These are phyloP conservation scores for Rheum nobile DNA, from an alignment of 148 eudicot species.

Conservation along the genomic window DNA sequence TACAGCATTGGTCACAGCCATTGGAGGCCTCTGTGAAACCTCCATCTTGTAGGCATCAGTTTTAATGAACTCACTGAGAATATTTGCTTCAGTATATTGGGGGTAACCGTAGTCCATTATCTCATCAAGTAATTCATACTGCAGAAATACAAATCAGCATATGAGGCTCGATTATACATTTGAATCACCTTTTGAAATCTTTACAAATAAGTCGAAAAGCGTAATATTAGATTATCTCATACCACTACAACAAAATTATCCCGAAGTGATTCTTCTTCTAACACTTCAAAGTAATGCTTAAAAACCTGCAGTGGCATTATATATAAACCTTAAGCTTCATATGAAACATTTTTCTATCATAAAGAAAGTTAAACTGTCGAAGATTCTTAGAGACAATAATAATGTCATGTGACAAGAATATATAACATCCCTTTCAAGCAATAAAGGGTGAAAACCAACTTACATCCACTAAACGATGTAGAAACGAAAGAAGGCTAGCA, in stretches of 20 bases:
- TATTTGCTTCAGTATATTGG: conserved; percentile 86
- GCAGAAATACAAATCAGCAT: conserved; percentile 12
- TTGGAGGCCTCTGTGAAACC: conserved; percentile 88
- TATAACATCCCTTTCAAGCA: neutral
- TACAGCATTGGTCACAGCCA: conserved; percentile 99
- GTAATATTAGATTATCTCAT: conserved; percentile 10
- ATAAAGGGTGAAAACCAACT: conserved; percentile 7
- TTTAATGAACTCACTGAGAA: conserved; percentile 89
- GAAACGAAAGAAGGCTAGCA: conserved; percentile 80
- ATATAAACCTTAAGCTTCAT: neutral
- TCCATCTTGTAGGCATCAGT: conserved; percentile 97
- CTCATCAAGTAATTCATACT: conserved; percentile 95
- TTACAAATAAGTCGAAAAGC: neutral
- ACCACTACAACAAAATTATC: conserved; percentile 99
- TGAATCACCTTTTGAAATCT: neutral
- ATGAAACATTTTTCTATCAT: too few species aligned
- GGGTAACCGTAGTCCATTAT: conserved; percentile 99
- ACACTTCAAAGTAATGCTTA: conserved; percentile 83
- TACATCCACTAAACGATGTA: conserved; percentile 80
- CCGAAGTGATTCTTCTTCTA: conserved; percentile 93
- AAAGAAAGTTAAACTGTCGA: neutral
- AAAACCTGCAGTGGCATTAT: conserved; percentile 46
- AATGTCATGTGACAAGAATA: neutral
- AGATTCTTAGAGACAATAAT: neutral
- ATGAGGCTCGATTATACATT: neutral